Evolutionary conservation across 306 rosid species (phyloP).

Genomic region (Dryas octopetala): DNA sequence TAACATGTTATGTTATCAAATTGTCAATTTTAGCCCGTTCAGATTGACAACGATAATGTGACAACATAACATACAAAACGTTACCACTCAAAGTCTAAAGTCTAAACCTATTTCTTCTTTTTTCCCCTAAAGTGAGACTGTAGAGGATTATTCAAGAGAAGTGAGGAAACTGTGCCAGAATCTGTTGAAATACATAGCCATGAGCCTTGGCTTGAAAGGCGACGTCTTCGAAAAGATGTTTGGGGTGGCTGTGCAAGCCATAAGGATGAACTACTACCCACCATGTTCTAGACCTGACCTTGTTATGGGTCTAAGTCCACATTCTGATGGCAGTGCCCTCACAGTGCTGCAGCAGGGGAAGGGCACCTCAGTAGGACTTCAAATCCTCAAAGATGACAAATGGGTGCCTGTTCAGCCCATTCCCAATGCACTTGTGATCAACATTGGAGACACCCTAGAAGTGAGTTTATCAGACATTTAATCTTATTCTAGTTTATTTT

Average conservation of each 20-base stretch:
- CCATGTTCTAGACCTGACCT: slow-evolving; percentile 95
- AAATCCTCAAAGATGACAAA: slow-evolving; percentile 59
- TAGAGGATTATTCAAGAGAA: slow-evolving; percentile 72
- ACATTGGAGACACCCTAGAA: slow-evolving; percentile 90
- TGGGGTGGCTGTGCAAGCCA: slow-evolving; percentile 87
- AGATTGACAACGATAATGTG: too few relatives aligned
- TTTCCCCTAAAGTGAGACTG: slow-evolving; percentile 54
- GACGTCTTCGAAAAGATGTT: slow-evolving; percentile 64
- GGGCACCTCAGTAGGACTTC: slow-evolving; percentile 81
- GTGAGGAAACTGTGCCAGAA: slow-evolving; percentile 62
- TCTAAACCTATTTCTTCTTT: background rate
- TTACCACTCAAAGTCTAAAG: background rate
- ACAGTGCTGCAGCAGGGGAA: slow-evolving; percentile 91
- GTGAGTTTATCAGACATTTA: slow-evolving; percentile 35
- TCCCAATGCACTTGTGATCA: slow-evolving; percentile 85
- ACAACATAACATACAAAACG: too few relatives aligned
- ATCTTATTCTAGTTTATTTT: background rate
- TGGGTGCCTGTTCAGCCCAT: slow-evolving; percentile 85
- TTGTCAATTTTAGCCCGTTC: too few relatives aligned
- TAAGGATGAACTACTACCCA: slow-evolving; percentile 97
- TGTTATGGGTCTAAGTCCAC: slow-evolving; percentile 94
- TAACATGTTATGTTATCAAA: too few relatives aligned
- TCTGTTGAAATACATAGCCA: slow-evolving; percentile 62
- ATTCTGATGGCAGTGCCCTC: slow-evolving; percentile 97
- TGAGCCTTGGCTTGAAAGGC: slow-evolving; percentile 57